phyloP scores from a whole-genome alignment of 257 asterid species.

The Echites panduratus region DNA sequence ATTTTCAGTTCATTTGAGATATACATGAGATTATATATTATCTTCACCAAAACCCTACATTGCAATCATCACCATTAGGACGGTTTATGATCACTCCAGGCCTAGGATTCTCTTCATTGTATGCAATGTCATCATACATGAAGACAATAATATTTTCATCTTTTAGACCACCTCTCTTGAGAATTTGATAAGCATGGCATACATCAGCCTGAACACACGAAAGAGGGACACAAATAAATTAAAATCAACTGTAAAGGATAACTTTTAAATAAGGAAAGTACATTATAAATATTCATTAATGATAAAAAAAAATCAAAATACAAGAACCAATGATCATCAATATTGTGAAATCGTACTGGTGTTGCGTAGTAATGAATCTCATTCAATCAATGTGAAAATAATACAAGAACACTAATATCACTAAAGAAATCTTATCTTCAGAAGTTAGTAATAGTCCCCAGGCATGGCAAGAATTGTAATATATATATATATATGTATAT shows the following conservation, averaged over 20 bases:
- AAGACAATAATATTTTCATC: constrained; percentile 87
- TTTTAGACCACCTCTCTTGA: constrained; percentile 80
- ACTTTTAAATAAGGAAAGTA: neutral
- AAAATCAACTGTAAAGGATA: neutral
- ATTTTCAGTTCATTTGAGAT: no score
- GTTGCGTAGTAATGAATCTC: no score
- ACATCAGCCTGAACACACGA: constrained; percentile 73
- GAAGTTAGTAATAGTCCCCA: neutral
- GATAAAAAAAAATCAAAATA: neutral
- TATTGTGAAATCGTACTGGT: neutral
- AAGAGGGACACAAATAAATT: constrained; percentile 1
- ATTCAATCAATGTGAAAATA: neutral
- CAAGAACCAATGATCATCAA: neutral
- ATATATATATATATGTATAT: no score
- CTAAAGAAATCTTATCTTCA: neutral
- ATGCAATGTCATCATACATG: constrained; percentile 93
- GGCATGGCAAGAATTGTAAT: neutral
- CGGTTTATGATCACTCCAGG: constrained; percentile 83
- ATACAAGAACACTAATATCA: neutral
- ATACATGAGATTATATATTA: no score
- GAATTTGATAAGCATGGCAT: constrained; percentile 92
- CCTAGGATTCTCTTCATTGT: constrained; percentile 68
- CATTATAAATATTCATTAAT: neutral
- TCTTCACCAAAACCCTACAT: no score
- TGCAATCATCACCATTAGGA: constrained; percentile 87